Conservation (phyloP, 805 yeast genomes). For the Starmerella scarabaei region DNA sequence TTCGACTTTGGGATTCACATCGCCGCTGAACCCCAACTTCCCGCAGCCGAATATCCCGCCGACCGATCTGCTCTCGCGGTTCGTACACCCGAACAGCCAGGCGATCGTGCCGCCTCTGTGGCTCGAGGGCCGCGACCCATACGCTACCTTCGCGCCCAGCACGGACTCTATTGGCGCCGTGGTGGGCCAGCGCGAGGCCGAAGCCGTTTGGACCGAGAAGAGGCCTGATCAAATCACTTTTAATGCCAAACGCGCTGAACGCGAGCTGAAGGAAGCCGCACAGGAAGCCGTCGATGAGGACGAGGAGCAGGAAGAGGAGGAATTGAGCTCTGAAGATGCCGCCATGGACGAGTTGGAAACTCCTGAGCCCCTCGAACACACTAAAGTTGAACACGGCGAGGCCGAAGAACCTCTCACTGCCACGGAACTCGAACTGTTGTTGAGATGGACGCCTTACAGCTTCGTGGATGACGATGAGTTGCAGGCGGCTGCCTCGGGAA, state of each 20-base stretch:
- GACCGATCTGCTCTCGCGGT: conserved; percentile 36
- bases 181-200: conserved; percentile 15
- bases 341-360: neutral
- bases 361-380: too few relatives aligned
- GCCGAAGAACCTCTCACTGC: neutral
- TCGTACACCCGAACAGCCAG: conserved; percentile 28
- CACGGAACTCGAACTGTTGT: conserved; percentile 25
- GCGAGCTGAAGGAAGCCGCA: neutral
- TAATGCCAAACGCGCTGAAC: neutral
- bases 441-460: conserved; percentile 40
- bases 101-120: conserved; percentile 53
- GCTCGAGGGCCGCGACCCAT: conserved; percentile 39
- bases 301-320: neutral
- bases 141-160: conserved; percentile 51
- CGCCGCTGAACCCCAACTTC: conserved; percentile 33
- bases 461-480: conserved; percentile 41
- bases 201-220: conserved; percentile 15
- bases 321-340: neutral
- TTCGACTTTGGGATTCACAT: conserved; percentile 31
- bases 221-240: neutral
- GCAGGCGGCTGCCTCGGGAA: conserved; percentile 34
- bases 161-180: conserved; percentile 44
- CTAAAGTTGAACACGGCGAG: too few relatives aligned
- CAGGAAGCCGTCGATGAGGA: neutral
- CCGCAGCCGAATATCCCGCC: conserved; percentile 42